These are phyloP conservation scores for Pulveroboletus sp. DNA, from an alignment of 768 basidiomycete species.

Conservation along the genomic window DNA sequence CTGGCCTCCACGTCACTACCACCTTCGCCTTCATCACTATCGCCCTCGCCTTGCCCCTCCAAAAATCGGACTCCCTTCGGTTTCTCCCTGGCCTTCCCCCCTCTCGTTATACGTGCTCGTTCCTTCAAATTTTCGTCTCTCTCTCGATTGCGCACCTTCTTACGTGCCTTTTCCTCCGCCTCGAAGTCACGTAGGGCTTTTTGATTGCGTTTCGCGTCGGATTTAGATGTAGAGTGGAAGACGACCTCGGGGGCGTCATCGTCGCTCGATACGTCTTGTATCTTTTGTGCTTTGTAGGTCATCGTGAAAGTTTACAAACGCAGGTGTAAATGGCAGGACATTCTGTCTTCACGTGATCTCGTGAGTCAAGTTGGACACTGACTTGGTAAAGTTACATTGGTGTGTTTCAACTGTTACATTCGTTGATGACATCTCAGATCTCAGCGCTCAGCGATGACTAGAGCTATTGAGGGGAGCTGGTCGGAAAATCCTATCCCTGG, in stretches of 20 bases:
- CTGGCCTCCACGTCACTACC: conserved; percentile 22
- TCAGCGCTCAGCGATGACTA: too few relatives aligned
- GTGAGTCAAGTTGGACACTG: too few relatives aligned
- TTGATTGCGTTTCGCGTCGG: conserved; percentile 35
- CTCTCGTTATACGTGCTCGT: conserved; percentile 32
- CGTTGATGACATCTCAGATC: too few relatives aligned
- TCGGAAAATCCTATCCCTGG: too few relatives aligned
- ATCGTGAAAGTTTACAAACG: conserved; percentile 3
- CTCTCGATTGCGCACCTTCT: conserved; percentile 45
- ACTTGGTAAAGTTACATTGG: too few relatives aligned
- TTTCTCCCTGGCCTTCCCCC: conserved; percentile 7
- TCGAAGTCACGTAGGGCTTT: conserved; percentile 37
- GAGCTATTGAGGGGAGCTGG: too few relatives aligned
- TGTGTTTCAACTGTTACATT: too few relatives aligned
- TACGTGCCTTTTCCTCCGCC: conserved; percentile 38
- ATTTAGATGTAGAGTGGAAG: conserved; percentile 46
- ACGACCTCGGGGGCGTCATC: conserved; percentile 52
- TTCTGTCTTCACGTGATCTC: too few relatives aligned
- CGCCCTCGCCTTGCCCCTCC: conserved; percentile 22
- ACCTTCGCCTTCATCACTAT: conserved; percentile 23
- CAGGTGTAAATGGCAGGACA: too few relatives aligned
- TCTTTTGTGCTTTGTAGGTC: conserved; percentile 16
- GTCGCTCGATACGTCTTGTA: conserved; percentile 26
- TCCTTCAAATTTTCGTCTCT: conserved; percentile 51
- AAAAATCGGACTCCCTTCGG: conserved; percentile 11